Base-by-base conservation (phyloP, 352 stramenopile species). In the Pythium aphanidermatum region DNA sequence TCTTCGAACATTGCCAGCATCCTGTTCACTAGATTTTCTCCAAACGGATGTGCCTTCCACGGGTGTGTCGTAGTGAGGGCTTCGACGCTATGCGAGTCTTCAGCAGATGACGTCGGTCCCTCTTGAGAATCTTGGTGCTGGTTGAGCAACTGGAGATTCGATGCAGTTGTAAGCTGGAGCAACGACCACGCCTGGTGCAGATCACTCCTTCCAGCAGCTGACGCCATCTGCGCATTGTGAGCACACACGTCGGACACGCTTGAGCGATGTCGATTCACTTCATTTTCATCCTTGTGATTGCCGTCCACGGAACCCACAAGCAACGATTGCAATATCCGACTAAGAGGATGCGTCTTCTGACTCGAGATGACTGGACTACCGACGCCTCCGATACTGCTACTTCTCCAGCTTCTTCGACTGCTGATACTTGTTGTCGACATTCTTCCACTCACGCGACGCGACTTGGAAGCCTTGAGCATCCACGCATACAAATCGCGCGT, bases 101-200 rank as follows among this genome's bases (percentile, higher is more conserved):
- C 13, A 83, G 68, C 10, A 47, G 38, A 20, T 56, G 48, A 19
- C 37, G 38, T 13, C n/a, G n/a, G n/a, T n/a, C n/a, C n/a, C n/a
- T n/a, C n/a, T n/a, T n/a, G n/a, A n/a, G n/a, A n/a, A 19, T 16
- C 7, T 30, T 38, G 32, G 23, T 48, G 51, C 16, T 35, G 42
- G 6, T 45, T 42, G 6, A 73, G 71, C 3, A 82, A 26, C 19
- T 74, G 55, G 4, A 86, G 54, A 8, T 63, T 50, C 0, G 78
- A 62, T 7, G 82, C 67, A 11, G 64, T 74, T 16, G 77, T 82
- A 19, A 90, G 71, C 39, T 86, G 73, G 4, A 94, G 46, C 4
- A 94, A 38, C 13, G 76, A 85, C 82, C 82, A 94, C 41, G 92
- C 74, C 44, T 91, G 74, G 17, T 83, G 61, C n/a, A 92, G 64